phyloP scores from a whole-genome alignment of 495 filamentous ascomycete genomes.

The Aspergillus leporis region DNA sequence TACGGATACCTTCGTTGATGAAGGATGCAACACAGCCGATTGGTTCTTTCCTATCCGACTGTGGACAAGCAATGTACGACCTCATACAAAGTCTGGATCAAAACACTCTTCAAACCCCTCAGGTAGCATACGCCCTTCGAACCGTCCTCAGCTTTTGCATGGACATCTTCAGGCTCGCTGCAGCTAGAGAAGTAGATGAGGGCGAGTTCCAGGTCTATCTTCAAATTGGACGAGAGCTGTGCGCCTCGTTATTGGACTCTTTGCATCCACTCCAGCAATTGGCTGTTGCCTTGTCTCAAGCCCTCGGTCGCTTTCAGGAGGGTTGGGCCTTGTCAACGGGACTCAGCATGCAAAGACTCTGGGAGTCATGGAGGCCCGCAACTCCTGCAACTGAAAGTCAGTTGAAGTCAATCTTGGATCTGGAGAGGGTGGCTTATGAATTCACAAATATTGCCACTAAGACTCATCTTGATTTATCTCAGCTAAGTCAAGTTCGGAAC shows the following conservation, averaged over 20 bases:
- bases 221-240: conserved; percentile 41
- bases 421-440: conserved; percentile 69
- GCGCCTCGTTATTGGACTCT: conserved; percentile 28
- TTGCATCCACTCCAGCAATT: conserved; percentile 31
- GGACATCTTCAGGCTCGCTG: conserved; percentile 52
- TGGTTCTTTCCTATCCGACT: conserved; percentile 45
- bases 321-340: conserved; percentile 67
- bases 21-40: conserved; percentile 65
- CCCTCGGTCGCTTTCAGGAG: conserved; percentile 48
- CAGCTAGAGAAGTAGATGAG: conserved; percentile 49
- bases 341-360: conserved; percentile 81
- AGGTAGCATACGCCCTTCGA: conserved; percentile 37
- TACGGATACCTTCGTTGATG: conserved; percentile 56
- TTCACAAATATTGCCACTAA: conserved; percentile 64
- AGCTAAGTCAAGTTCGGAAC: conserved; percentile 40
- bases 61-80: conserved; percentile 42
- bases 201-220: conserved; percentile 58
- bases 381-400: conserved; percentile 55
- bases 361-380: conserved; percentile 68
- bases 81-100: conserved; percentile 38
- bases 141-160: conserved; percentile 57
- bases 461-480: conserved; percentile 42
- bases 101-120: conserved; percentile 25
- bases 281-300: conserved; percentile 35
- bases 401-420: conserved; percentile 50